Evolutionary conservation across 169 alveolate species (phyloP), one percentile per base, ranked within the genome.

Genomic region (Plasmodium gallinaceum): DNA sequence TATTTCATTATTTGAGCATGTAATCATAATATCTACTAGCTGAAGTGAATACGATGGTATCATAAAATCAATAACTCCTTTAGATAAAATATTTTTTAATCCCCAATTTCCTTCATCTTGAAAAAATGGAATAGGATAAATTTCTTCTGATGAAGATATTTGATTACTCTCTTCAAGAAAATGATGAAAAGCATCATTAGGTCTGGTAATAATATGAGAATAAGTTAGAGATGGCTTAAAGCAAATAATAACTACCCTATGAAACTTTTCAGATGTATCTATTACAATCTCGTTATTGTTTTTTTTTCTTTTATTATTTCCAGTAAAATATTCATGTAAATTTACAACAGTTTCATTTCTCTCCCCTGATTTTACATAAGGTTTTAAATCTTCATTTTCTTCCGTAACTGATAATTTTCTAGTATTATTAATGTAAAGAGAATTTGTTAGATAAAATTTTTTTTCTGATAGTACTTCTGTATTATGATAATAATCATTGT

Each of bases 171-270:
- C 75, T 9, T 64, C 65, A 46, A 76, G 14, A 5, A 76, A 22
- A 24, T 64, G 18, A 12, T 57, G 14, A 14, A 76, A 20, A 0
- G 89, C 89, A 76, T 62, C 75, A 45, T 22, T 45, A 5, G 89
- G 89, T 26, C 74, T 66, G 7, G 89, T 48, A 24, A 76, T 76
- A 14, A 76, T 42, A 68, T 76, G 89, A 2, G 72, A 51, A 39
- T 62, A 66, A 20, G 62, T 52, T 26, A 76, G n/a, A 5, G 89
- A 45, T 8, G 89, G 89, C 54, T 76, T 76, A 20, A 39, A 64
- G 39, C 89, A 76, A 14, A 76, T 64, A 0, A 76, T 42, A 46
- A 76, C 89, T 12, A 76, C 32, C 14, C 89, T 22, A 39, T 76
- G 89, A 18, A 76, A 37, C 4, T 42, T 12, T 12, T 32, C 65